Percentiles rank a stretch among this genome's conserved stretches.
These are phyloP conservation scores for Aspergillus japonicus DNA, from an alignment of 2,329 filamentous ascomycete genomes.

Conservation along the genomic window DNA sequence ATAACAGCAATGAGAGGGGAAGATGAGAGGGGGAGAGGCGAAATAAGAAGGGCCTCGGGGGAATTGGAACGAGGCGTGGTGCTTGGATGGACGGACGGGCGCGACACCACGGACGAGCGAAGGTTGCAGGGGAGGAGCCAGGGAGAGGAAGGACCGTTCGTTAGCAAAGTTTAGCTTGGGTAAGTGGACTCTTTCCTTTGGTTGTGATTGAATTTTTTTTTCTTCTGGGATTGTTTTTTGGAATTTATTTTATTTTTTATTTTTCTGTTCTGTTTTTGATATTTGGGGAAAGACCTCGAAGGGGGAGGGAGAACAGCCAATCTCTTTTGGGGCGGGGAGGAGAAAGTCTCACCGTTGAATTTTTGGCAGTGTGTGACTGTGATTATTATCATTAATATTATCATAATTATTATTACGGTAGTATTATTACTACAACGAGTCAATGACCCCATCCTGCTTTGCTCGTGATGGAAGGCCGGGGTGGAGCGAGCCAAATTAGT, in stretches of 20 bases:
- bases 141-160: conserved; percentile 24
- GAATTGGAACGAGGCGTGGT: conserved; percentile 8
- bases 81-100: conserved; percentile 18
- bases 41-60: conserved; percentile 14
- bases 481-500: conserved; percentile 10
- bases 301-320: background rate
- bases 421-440: background rate
- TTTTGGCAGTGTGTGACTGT: background rate
- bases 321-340: background rate
- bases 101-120: conserved; percentile 16
- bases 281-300: background rate
- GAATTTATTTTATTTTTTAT: conserved; percentile 3
- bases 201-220: conserved; percentile 9
- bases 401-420: background rate
- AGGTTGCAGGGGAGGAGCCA: conserved; percentile 18
- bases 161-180: conserved; percentile 13
- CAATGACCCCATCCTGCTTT: conserved; percentile 3
- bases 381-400: background rate
- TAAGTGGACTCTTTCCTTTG: conserved; percentile 6
- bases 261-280: conserved; percentile 1
- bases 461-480: conserved; percentile 11
- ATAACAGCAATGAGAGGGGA: conserved; percentile 8
- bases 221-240: conserved; percentile 3
- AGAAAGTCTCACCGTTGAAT: background rate
- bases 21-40: conserved; percentile 12